Evolutionary conservation across 371 early-diverging fungal species (phyloP), one percentile per base, ranked within the genome.

Genomic region (Cokeromyces recurvatus): DNA sequence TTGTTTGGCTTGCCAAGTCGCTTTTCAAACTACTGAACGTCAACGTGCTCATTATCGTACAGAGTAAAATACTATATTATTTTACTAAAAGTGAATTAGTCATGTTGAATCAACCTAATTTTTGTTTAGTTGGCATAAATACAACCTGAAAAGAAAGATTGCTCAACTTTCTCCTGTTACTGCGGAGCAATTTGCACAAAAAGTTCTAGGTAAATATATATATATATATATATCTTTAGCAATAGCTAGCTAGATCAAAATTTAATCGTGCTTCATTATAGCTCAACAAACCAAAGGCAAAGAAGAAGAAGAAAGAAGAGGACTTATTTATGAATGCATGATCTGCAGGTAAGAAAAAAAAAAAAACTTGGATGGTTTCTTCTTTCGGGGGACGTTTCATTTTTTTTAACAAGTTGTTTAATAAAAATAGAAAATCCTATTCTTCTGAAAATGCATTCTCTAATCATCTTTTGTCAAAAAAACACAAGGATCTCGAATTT

Each of bases 111-210:
- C 21, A 24, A n/a, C n/a, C n/a, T 34, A 4, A 34, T 4, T 34
- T 34, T n/a, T 15, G 14, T 34, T 34, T 46, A 71, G 72, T 44
- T 91, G 91, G 90, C 94, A 93, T 68, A 77, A 90, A 31, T 93
- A 93, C 69, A 93, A 93, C 62, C 72, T 93, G 49, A 90, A 91
- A 61, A 79, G 91, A 56, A 91, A 91, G 57, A 84, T 90, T 27
- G 88, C 85, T 27, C 80, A 79, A n/a, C 64, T 91, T 4, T 79
- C 86, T 6, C 84, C 91, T 14, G 75, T 91, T 24, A 52, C 78
- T 22, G 78, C 84, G 19, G 86, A 89, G 38, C 78, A 76, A 42
- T 93, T 90, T 82, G 81, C 78, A n/a, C 78, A 79, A 45, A 76
- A 76, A 49, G 66, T 71, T 15, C 57, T 71, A 23, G 82, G 78